Evolutionary conservation across 1,284 basidiomycete species (phyloP), one percentile per base, ranked within the genome.

Genomic region (Schizophyllum amplum): DNA sequence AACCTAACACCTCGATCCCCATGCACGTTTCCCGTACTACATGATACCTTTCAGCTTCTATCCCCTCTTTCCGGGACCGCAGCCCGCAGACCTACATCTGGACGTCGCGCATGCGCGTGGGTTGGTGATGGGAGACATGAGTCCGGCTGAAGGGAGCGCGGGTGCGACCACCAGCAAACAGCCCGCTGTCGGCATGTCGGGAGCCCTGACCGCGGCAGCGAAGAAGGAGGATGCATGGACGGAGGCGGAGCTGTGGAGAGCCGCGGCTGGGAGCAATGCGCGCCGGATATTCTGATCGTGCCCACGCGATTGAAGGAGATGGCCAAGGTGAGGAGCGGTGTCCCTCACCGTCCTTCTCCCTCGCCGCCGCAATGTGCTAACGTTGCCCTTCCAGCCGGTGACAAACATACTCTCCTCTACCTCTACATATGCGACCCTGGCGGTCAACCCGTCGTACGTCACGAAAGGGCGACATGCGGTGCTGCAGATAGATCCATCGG

Each of bases 261-360:
- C 33, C 33, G 11, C 33, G 33, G 13, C 33, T 42, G 33, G 33
- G 33, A 42, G 7, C 33, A 77, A 24, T 71, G 66, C 60, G 78
- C 83, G 0, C 94, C 94, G 0, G 92, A 96, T 67, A 76, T 98
- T 2, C 74, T 98, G 47, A 80, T 98, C 53, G 68, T 94, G 1
- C 92, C 94, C 0, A 94, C 91, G 68, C 80, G 86, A 55, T 73
- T 96, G 51, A 93, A 90, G 69, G 87, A 93, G 25, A 95, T 95
- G 66, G 79, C 83, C 13, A 94, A 92, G 79, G 92, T 90, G 25
- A 53, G 77, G n/a, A n/a, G n/a, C n/a, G n/a, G n/a, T n/a, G n/a
- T n/a, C n/a, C n/a, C n/a, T n/a, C n/a, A n/a, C n/a, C n/a, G n/a
- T n/a, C n/a, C n/a, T n/a, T n/a, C n/a, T n/a, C n/a, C n/a, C n/a